Evolutionary conservation across 2,329 filamentous ascomycete species (phyloP).

Genomic region (Fusarium pilosicola): DNA sequence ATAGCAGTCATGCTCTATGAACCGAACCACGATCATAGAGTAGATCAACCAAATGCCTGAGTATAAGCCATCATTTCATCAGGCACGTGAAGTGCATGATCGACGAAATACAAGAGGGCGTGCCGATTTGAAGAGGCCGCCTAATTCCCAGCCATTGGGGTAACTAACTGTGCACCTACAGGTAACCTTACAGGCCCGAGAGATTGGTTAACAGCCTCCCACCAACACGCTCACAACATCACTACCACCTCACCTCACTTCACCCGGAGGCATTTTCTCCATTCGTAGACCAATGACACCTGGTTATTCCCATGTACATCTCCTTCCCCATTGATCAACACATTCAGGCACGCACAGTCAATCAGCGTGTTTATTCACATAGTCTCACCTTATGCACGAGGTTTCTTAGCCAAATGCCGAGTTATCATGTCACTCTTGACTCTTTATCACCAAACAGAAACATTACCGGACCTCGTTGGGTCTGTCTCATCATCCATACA

Average conservation of each 20-base stretch:
- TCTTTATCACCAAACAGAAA: constrained; percentile 3
- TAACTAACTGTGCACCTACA: constrained; percentile 1
- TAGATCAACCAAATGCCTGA: not conserved
- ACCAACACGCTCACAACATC: not conserved
- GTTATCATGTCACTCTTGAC: not conserved
- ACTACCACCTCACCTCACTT: not conserved
- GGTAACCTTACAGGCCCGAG: not conserved
- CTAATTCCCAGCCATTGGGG: not conserved
- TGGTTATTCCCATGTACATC: not conserved
- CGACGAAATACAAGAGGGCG: constrained; percentile 23
- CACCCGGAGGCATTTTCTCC: constrained; percentile 16
- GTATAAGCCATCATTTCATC: not conserved
- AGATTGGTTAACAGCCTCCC: constrained; percentile 1
- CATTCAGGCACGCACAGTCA: not conserved
- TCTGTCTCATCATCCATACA: constrained; percentile 21
- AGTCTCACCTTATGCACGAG: not conserved
- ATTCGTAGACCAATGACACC: not conserved
- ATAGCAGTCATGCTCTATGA: not conserved
- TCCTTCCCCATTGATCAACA: constrained; percentile 26
- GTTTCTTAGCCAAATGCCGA: not conserved
- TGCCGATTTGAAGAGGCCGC: constrained; percentile 29
- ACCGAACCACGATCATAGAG: not conserved
- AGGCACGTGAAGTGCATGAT: constrained; percentile 33
- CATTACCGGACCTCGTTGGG: not conserved
- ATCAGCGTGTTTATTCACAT: not conserved